Base-by-base conservation (phyloP, 441 rosid genomes). In the Sinapis alba region DNA sequence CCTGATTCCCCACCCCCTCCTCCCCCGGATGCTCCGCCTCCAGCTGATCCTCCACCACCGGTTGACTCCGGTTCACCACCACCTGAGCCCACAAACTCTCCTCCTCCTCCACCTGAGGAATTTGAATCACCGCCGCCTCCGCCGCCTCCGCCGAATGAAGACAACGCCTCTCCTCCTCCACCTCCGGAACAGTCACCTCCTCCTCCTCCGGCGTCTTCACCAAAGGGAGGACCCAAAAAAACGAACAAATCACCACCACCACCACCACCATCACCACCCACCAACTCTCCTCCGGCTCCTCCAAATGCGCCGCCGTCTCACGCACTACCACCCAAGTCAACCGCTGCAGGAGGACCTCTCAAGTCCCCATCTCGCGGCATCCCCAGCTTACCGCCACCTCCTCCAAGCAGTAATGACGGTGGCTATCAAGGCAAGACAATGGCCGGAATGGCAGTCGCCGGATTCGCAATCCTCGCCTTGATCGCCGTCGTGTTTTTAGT, bases 401-500 rank as follows among this genome's bases (percentile, higher is more conserved):
- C 81, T 61, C 21, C 56, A 28, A 19, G 1, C 32, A 1, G n/a
- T 23, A 1, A 57, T 5, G 61, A 12, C 61, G 66, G 34, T 34
- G 72, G 75, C 26, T 69, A 50, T 26, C 38, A 61, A 32, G 65
- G 62, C 20, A 73, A 47, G n/a, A 65, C 75, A 2, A 75, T 78
- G 36, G 73, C 74, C 6, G 89, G 87, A 6, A 81, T 69, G 36
- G 68, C 83, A 13, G 76, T 81, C 3, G 87, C 75, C 4, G 80
- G 85, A 13, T 71, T 71, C 0, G 65, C 87, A n/a, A n/a, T 92
- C n/a, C 9, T 92, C 8, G 87, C 82, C 27, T 15, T 87, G 5
- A 47, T 90, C 9, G 82, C 79, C 27, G 47, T 83, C 41, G 51
- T 84, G 30, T 74, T 82, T 56, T 12, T 73, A 28, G 69, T 67